These are phyloP conservation scores for Cylindrotheca closterium DNA, from an alignment of 108 stramenopile genomes.

Conservation along the genomic window DNA sequence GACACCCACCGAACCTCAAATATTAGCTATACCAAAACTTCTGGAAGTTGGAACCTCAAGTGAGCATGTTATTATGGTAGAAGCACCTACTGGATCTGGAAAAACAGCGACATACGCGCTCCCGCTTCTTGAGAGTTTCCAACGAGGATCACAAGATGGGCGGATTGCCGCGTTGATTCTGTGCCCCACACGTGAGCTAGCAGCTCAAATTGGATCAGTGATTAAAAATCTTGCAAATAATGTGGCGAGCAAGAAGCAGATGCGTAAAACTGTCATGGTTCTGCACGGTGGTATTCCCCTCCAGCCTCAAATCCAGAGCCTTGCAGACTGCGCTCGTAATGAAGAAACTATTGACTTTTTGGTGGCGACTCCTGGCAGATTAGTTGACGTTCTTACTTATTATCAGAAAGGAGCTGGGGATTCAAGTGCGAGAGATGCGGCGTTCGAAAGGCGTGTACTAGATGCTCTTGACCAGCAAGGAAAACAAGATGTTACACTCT, in stretches of 20 bases:
- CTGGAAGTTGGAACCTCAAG: conserved; percentile 21
- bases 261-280: conserved; percentile 24
- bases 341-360: conserved; percentile 71
- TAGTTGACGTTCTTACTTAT: conserved; percentile 85
- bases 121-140: conserved; percentile 76
- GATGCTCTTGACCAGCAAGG: conserved; percentile 50
- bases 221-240: conserved; percentile 43
- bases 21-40: conserved; percentile 66
- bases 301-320: conserved; percentile 49
- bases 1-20: conserved; percentile 65
- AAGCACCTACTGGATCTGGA: conserved; percentile 81
- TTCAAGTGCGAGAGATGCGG: conserved; percentile 35
- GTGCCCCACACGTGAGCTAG: conserved; percentile 93
- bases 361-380: conserved; percentile 95
- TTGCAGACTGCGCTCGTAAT: conserved; percentile 39
- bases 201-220: conserved; percentile 77
- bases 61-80: conserved; percentile 61
- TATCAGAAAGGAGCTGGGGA: conserved; percentile 31
- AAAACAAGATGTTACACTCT: conserved; percentile 42
- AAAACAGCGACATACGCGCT: conserved; percentile 91
- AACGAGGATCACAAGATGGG: conserved; percentile 5
- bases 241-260: conserved; percentile 9
- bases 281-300: conserved; percentile 66
- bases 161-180: conserved; percentile 73
- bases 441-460: conserved; percentile 59